A percentile compares a stretch with the other conserved stretches of the same genome.
Evolutionary conservation across 2,329 filamentous ascomycete genomes (phyloP).

Genomic region (Fusarium falciforme): DNA sequence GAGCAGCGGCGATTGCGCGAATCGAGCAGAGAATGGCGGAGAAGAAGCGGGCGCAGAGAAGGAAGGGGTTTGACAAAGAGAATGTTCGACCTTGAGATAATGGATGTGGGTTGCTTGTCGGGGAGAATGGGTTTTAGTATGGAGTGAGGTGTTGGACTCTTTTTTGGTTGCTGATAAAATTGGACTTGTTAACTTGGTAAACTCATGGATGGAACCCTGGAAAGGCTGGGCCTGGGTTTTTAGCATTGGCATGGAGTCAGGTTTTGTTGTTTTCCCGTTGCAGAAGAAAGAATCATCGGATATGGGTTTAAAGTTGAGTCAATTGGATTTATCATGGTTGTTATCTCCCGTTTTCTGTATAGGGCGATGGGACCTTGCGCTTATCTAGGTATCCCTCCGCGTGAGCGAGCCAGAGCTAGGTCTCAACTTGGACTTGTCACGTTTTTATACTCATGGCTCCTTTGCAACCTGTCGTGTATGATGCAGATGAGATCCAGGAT

Average conservation of each 20-base stretch:
- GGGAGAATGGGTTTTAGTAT: slow-evolving; percentile 11
- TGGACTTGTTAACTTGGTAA: slow-evolving; percentile 3
- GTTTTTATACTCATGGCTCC: slow-evolving; percentile 41
- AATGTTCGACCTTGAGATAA: slow-evolving; percentile 57
- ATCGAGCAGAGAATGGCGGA: slow-evolving; percentile 66
- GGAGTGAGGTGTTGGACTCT: slow-evolving; percentile 33
- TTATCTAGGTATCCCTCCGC: slow-evolving; percentile 30
- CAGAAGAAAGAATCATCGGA: slow-evolving; percentile 4
- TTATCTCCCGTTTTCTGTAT: slow-evolving; percentile 30
- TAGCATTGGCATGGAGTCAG: slow-evolving; percentile 42
- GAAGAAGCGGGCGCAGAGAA: slow-evolving; percentile 54
- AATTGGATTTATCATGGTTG: slow-evolving; percentile 33
- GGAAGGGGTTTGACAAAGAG: slow-evolving; percentile 60
- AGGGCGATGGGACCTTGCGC: slow-evolving; percentile 12
- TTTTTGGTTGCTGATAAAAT: slow-evolving; percentile 21
- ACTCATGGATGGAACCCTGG: not conserved
- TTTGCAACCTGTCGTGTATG: slow-evolving; percentile 14
- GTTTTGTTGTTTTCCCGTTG: slow-evolving; percentile 11
- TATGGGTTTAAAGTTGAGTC: slow-evolving; percentile 11
- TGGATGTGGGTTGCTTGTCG: slow-evolving; percentile 5
- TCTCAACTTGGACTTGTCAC: slow-evolving; percentile 15
- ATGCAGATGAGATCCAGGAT: slow-evolving; percentile 52
- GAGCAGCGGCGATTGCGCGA: slow-evolving; percentile 65
- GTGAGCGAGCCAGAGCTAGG: slow-evolving; percentile 11
- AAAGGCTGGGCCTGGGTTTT: slow-evolving; percentile 7